These are phyloP conservation scores for Heritiera fomes DNA, from an alignment of 345 rosid genomes.

Conservation along the genomic window DNA sequence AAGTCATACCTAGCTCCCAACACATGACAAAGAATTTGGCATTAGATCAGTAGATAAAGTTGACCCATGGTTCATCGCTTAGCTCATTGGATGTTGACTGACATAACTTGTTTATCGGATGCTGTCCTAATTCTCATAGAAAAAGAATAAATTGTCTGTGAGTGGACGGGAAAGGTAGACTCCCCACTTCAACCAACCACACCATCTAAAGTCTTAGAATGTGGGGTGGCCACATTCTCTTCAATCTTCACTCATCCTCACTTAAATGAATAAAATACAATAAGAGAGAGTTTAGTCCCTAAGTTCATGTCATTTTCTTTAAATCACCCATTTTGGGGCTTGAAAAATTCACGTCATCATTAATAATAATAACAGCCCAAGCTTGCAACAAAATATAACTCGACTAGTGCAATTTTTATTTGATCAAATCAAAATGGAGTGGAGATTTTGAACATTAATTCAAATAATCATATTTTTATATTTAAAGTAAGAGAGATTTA, in stretches of 20 bases:
- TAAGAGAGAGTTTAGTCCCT: neutral
- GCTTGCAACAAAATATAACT: neutral
- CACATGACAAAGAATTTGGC: neutral
- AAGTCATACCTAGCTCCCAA: neutral
- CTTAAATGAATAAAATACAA: neutral
- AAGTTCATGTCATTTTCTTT: neutral
- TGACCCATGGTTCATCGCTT: neutral
- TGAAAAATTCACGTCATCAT: neutral
- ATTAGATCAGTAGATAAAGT: neutral
- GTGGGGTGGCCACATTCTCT: neutral
- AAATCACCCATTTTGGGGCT: neutral
- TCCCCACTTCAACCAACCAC: slow-evolving; percentile 6
- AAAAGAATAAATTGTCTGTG: neutral
- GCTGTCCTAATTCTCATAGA: neutral
- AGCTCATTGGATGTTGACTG: neutral
- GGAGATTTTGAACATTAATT: neutral
- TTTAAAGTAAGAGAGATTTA: neutral
- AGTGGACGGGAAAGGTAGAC: neutral
- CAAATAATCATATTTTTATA: too few relatives aligned
- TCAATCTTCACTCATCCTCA: neutral
- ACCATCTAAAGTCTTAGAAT: neutral
- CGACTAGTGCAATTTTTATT: neutral
- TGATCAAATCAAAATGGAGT: neutral
- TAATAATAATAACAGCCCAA: neutral
- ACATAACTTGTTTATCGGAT: neutral